These are phyloP conservation scores for Tillandsia fasciculata DNA, from an alignment of 176 grass and related monocot species.

Conservation along the genomic window DNA sequence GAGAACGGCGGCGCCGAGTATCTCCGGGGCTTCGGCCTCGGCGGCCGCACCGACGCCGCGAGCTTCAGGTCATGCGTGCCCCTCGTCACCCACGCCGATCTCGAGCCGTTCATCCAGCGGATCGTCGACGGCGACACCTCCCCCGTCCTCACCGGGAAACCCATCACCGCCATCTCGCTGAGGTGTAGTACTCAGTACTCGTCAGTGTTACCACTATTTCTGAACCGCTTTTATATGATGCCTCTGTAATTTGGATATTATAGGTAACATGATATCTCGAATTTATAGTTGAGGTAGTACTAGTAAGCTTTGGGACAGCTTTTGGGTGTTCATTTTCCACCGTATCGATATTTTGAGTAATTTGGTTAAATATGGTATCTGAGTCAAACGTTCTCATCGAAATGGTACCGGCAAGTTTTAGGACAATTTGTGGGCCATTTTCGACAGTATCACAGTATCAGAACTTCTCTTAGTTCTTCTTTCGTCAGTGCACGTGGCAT, in stretches of 20 bases:
- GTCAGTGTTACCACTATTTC: too few relatives aligned
- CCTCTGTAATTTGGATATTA: too few relatives aligned
- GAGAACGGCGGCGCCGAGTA: conserved; percentile 71
- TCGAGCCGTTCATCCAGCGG: conserved; percentile 65
- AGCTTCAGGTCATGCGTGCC: conserved; percentile 77
- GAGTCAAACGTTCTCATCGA: too few relatives aligned
- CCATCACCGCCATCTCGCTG: conserved; percentile 65
- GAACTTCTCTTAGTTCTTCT: conserved; percentile 3
- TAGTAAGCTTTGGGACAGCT: too few relatives aligned
- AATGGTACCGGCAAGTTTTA: too few relatives aligned
- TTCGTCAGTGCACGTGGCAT: background rate
- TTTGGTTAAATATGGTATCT: too few relatives aligned
- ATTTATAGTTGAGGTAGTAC: too few relatives aligned
- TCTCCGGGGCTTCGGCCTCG: conserved; percentile 51
- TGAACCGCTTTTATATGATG: too few relatives aligned
- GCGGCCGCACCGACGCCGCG: conserved; percentile 55
- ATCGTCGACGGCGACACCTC: conserved; percentile 50
- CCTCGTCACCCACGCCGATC: conserved; percentile 51
- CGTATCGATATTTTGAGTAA: too few relatives aligned
- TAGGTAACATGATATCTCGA: too few relatives aligned
- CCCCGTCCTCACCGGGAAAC: conserved; percentile 68
- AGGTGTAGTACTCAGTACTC: conserved; percentile 26
- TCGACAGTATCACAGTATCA: background rate
- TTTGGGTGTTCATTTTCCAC: too few relatives aligned
- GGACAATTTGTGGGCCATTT: too few relatives aligned